Evolutionary conservation across 345 rosid species (phyloP).

Genomic region (Linum tenue): DNA sequence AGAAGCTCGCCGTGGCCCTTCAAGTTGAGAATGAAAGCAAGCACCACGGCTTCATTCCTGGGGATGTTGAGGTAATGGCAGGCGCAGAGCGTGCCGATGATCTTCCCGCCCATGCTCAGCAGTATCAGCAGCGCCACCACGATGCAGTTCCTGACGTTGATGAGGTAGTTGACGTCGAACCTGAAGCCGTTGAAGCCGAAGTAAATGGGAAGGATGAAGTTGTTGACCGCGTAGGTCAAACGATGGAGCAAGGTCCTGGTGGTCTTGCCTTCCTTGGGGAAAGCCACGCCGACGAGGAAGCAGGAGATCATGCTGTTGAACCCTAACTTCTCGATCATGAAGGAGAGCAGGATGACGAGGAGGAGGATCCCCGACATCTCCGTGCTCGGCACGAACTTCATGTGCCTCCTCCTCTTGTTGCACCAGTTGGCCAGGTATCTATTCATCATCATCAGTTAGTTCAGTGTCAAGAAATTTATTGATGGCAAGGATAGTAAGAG

Average conservation of each 20-base stretch:
- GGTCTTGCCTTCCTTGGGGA: conserved; percentile 2
- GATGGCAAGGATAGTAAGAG: no score
- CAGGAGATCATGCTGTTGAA: not conserved
- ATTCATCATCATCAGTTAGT: not conserved
- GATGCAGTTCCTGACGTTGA: not conserved
- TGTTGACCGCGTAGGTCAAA: conserved; percentile 1
- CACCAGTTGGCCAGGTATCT: not conserved
- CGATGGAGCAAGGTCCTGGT: not conserved
- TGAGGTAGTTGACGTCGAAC: not conserved
- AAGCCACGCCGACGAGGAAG: not conserved
- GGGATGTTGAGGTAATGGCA: conserved; percentile 1
- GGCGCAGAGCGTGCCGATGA: not conserved
- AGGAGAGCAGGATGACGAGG: not conserved
- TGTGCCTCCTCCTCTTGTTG: not conserved
- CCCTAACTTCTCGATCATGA: not conserved
- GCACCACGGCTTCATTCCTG: not conserved
- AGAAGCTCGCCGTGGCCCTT: conserved; percentile 5
- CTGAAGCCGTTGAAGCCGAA: conserved; percentile 1
- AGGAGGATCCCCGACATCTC: not conserved
- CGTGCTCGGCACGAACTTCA: not conserved
- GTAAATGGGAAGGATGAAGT: not conserved
- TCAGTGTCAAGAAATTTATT: not conserved
- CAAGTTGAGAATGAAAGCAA: conserved; percentile 5
- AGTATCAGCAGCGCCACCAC: not conserved
- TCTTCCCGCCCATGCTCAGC: conserved; percentile 4